Base-by-base conservation (phyloP, 148 eudicot species). In the Camellia sinensis region DNA sequence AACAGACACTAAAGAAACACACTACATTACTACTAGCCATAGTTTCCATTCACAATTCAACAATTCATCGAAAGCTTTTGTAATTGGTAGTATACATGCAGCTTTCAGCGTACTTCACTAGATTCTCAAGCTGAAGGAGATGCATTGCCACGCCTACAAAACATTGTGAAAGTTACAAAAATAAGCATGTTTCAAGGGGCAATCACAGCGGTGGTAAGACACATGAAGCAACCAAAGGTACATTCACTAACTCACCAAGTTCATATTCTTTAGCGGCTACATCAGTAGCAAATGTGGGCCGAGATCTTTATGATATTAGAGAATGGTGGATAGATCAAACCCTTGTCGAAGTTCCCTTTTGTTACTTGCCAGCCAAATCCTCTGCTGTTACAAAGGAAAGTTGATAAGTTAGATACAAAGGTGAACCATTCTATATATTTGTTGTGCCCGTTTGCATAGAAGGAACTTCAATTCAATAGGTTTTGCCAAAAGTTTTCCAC, bases 61-160 rank as follows among this genome's bases (percentile, higher is more conserved):
- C 52, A 65, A 10, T 80, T 92, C 84, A 94, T 9, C 98, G 87
- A 84, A 89, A 95, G 78, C 79, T 89, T 70, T 97, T 85, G 85
- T 95, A 95, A 5, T 71, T 79, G 11, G 98, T 97, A 82, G 94
- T 90, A 79, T 93, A 95, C 98, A 95, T 95, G 84, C 97, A 93
- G 81, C 97, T 92, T 82, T 93, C 97, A 3, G 97, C 97, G 77
- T 88, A 88, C 87, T 93, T 90, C 80, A 92, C 84, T 60, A 95
- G 86, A 82, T 93, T 81, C 50, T 84, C 94, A 29, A 96, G 98
- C 71, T 83, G 91, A 54, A 95, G 97, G 22, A 87, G 85, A 2
- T 87, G 88, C 18, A 93, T 90, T 66, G 97, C 95, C 54, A 93
- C 84, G 80, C 97, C 94, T 93, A 67, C 67, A 75, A 74, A 48